Conservation (phyloP, 805 yeast genomes). For the Wickerhamomyces kurtzmanii region DNA sequence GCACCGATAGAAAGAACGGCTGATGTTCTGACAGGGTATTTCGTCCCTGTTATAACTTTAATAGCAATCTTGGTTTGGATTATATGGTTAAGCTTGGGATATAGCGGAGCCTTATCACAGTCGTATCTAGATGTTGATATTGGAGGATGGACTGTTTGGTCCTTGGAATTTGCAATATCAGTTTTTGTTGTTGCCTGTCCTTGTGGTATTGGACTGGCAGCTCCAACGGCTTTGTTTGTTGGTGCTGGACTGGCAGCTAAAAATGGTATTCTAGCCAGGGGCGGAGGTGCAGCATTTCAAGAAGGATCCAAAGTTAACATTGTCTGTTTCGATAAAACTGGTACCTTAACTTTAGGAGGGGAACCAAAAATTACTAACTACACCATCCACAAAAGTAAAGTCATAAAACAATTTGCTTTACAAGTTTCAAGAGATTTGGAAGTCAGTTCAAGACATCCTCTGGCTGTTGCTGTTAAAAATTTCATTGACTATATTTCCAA, state of each 20-base stretch:
- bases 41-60: constrained; percentile 60
- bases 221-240: constrained; percentile 75
- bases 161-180: constrained; percentile 66
- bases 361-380: constrained; percentile 46
- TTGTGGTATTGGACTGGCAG: constrained; percentile 78
- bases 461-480: constrained; percentile 46
- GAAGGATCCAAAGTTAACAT: constrained; percentile 57
- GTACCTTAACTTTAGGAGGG: constrained; percentile 62
- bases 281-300: constrained; percentile 79
- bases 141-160: constrained; percentile 75
- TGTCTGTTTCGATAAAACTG: constrained; percentile 73
- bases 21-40: constrained; percentile 56
- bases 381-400: constrained; percentile 15
- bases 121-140: constrained; percentile 50
- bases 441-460: constrained; percentile 56
- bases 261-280: constrained; percentile 64
- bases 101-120: constrained; percentile 40
- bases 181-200: constrained; percentile 83
- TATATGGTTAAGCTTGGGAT: constrained; percentile 56
- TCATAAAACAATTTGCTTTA: constrained; percentile 10
- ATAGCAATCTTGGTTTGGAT: constrained; percentile 59
- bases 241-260: constrained; percentile 76
- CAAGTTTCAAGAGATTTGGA: constrained; percentile 54
- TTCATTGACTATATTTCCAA: constrained; percentile 19
- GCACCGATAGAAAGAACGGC: constrained; percentile 71